These are phyloP conservation scores for Sabuloglossum arenarium DNA, from an alignment of 495 filamentous ascomycete genomes.

Conservation along the genomic window DNA sequence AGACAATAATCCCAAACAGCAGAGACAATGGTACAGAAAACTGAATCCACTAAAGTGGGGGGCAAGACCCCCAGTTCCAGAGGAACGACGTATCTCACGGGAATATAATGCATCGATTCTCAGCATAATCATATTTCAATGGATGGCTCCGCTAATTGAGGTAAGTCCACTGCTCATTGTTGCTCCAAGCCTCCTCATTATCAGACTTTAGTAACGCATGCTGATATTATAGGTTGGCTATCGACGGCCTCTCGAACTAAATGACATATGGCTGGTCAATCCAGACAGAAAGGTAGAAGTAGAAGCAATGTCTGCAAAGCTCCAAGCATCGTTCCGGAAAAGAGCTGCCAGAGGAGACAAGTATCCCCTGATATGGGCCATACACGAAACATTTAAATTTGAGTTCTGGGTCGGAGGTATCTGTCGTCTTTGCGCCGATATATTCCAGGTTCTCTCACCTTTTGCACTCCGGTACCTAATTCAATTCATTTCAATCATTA, in stretches of 20 bases:
- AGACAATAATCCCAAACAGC: background rate
- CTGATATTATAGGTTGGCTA: conserved; percentile 54
- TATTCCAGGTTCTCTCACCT: conserved; percentile 53
- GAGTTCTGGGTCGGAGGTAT: conserved; percentile 76
- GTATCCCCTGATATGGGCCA: conserved; percentile 52
- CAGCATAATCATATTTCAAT: conserved; percentile 35
- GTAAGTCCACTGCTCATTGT: conserved; percentile 1
- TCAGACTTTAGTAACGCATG: background rate
- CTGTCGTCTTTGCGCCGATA: conserved; percentile 44
- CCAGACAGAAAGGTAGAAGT: conserved; percentile 52
- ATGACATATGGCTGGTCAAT: conserved; percentile 78
- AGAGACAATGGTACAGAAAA: conserved; percentile 30
- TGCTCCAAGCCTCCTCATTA: background rate
- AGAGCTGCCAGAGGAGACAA: conserved; percentile 45
- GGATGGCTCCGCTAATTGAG: conserved; percentile 7
- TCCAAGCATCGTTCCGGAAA: conserved; percentile 43
- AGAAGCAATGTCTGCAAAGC: conserved; percentile 38
- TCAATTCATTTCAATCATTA: too few relatives aligned
- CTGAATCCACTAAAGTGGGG: conserved; percentile 34
- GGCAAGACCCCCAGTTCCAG: conserved; percentile 30
- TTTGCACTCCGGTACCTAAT: conserved; percentile 49
- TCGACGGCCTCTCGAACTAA: conserved; percentile 57
- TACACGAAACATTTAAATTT: conserved; percentile 70
- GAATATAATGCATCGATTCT: conserved; percentile 34
- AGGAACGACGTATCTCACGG: conserved; percentile 24